phyloP scores from a whole-genome alignment of 257 asterid species.

The Primulina tabacum region DNA sequence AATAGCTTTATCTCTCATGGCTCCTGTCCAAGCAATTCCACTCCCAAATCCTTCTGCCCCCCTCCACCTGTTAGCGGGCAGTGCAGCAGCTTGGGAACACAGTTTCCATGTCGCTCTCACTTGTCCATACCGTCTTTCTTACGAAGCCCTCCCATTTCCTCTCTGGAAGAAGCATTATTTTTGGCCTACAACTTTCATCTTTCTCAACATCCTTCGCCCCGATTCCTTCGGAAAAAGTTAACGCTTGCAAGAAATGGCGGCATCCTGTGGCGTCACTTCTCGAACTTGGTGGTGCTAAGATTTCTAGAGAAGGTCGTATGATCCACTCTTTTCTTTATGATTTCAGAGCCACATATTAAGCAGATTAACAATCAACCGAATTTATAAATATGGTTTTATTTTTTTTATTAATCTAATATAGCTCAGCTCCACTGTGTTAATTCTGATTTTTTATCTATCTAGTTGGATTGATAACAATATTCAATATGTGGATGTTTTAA shows the following conservation, averaged over 20 bases:
- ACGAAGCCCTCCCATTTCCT: constrained; percentile 39
- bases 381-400: too few relatives aligned
- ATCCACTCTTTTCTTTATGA: neutral
- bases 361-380: too few relatives aligned
- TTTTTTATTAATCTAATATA: too few relatives aligned
- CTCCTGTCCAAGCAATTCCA: too few relatives aligned
- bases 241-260: constrained; percentile 34
- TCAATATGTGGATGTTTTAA: too few relatives aligned
- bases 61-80: too few relatives aligned
- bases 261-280: constrained; percentile 44
- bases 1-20: too few relatives aligned
- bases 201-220: constrained; percentile 36
- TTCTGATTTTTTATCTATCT: too few relatives aligned
- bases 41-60: too few relatives aligned
- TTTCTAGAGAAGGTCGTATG: constrained; percentile 45
- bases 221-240: constrained; percentile 21
- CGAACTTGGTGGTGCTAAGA: constrained; percentile 50
- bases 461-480: too few relatives aligned
- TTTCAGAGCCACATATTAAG: neutral
- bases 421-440: too few relatives aligned
- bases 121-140: constrained; percentile 44
- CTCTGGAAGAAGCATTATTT: constrained; percentile 31
- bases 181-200: constrained; percentile 31
- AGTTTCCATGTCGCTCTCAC: constrained; percentile 49
- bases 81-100: neutral